Evolutionary conservation across 345 rosid genomes (phyloP).

Genomic region (Euphorbia lathyris): DNA sequence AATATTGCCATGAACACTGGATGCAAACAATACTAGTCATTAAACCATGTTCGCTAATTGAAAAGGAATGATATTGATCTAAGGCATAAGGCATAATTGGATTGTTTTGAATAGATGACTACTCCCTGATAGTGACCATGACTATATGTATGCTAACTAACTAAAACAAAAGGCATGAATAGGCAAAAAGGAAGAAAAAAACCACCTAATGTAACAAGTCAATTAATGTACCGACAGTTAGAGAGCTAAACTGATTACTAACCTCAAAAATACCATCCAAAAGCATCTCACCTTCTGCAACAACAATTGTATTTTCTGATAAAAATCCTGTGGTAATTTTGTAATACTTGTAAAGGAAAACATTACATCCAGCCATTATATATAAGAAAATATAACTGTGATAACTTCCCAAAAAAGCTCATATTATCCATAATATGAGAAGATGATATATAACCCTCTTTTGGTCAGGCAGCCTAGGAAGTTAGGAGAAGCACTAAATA

Average conservation of each 20-base stretch:
- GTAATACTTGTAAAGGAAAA: slow-evolving; percentile 64
- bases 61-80: neutral
- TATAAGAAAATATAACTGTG: neutral
- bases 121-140: neutral
- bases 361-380: neutral
- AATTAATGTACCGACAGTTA: neutral
- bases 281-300: slow-evolving; percentile 92
- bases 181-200: neutral
- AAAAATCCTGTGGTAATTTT: slow-evolving; percentile 85
- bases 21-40: neutral
- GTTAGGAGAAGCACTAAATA: neutral
- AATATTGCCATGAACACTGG: neutral
- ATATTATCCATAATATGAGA: neutral
- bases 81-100: neutral
- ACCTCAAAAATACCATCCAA: slow-evolving; percentile 82
- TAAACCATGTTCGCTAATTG: neutral
- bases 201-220: neutral
- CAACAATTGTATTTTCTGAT: slow-evolving; percentile 84
- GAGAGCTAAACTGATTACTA: neutral
- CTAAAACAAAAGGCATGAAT: neutral
- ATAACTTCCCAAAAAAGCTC: neutral
- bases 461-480: neutral
- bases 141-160: no score
- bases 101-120: neutral
- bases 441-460: neutral